phyloP scores from a whole-genome alignment of 2,329 filamentous ascomycete genomes.

The Neurospora sp. region DNA sequence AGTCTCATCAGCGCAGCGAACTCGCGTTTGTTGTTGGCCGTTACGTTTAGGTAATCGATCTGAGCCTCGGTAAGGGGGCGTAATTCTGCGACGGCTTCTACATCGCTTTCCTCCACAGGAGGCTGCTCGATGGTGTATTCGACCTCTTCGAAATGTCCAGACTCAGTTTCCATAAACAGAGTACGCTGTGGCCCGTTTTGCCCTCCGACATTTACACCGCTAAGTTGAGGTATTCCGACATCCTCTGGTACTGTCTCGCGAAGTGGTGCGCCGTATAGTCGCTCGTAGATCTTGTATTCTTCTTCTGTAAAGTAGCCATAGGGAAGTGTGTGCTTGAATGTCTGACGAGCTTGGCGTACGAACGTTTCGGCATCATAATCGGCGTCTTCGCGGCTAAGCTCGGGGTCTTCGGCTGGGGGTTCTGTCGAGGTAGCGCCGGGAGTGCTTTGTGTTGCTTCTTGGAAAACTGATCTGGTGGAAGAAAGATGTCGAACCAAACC shows the following conservation, averaged over 20 bases:
- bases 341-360: conserved; percentile 62
- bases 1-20: conserved; percentile 43
- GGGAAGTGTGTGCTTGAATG: conserved; percentile 70
- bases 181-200: conserved; percentile 10
- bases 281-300: conserved; percentile 67
- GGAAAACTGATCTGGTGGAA: conserved; percentile 8
- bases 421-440: neutral
- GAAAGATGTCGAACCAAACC: conserved; percentile 14
- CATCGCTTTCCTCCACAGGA: conserved; percentile 27
- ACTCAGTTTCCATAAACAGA: conserved; percentile 44
- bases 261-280: conserved; percentile 70
- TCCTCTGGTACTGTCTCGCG: conserved; percentile 51
- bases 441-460: conserved; percentile 5
- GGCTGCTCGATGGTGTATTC: conserved; percentile 31
- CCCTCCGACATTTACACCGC: conserved; percentile 1
- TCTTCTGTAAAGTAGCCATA: conserved; percentile 57
- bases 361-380: conserved; percentile 39
- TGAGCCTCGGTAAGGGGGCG: conserved; percentile 24
- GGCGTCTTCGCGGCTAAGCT: conserved; percentile 22
- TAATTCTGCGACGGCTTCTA: conserved; percentile 1
- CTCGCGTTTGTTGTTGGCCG: conserved; percentile 45
- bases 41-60: conserved; percentile 34
- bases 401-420: neutral
- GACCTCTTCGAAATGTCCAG: conserved; percentile 54
- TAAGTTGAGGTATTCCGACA: conserved; percentile 36